Evolutionary conservation across 805 yeast species (phyloP), one percentile per base, ranked within the genome.

Genomic region (Candida germanica): DNA sequence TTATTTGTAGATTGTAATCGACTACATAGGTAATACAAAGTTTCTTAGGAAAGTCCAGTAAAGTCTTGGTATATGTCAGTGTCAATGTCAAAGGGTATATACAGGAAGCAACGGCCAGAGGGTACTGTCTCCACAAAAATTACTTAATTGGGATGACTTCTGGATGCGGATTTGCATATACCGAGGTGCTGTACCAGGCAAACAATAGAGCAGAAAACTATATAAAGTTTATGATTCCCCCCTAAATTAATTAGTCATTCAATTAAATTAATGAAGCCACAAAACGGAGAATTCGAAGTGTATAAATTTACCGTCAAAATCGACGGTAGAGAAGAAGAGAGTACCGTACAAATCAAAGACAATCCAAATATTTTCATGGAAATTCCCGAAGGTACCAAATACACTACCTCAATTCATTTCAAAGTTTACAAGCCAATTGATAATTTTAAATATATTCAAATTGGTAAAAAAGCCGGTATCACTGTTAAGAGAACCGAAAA

Each of bases 371-470:
- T 63, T 32, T 46, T 51, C 15, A 39, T 64, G 45, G 45, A 46
- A 35, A 56, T 66, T 35, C 71, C 72, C 6, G 72, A 64, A 46
- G 56, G 51, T 29, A 50, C 66, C 19, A 59, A 56, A 38, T 66
- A 62, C 42, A 35, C 31, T 29, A 54, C 54, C 36, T 56, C 64
- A 13, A 47, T 66, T 20, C 55, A 58, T 33, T 66, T 66, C 47
- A 47, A 44, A 29, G 69, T 58, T 16, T 49, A 52, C 33, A 52
- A 47, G 28, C 43, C 53, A 16, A 47, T 66, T 40, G 52, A 52
- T 30, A 43, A 63, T 32, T 51, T 66, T 33, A 48, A 46, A 26
- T 63, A 63, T 46, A 63, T 54, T 40, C 68, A 62, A 43, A 59
- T 55, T 8, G 56, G 64, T 33, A 59, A 52, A 48, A 64, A 59